phyloP scores from a whole-genome alignment of 345 rosid species.

The Euphorbia peplus region DNA sequence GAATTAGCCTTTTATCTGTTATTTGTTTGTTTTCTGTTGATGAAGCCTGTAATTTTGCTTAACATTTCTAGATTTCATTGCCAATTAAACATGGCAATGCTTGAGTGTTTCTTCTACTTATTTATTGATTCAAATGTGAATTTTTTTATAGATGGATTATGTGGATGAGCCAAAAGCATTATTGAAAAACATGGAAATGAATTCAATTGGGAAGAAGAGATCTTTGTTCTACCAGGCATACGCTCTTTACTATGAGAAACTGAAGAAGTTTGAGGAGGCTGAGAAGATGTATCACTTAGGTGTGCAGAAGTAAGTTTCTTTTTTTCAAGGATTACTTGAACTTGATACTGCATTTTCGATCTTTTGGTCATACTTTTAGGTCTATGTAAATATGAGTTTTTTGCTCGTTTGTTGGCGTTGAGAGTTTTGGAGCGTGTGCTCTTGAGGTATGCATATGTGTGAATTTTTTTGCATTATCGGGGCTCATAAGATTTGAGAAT shows the following conservation, averaged over 20 bases:
- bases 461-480: too few relatives aligned
- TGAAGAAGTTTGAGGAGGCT: conserved; percentile 76
- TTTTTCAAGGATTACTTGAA: not conserved
- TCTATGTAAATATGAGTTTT: too few relatives aligned
- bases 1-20: not conserved
- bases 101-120: not conserved
- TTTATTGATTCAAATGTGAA: not conserved
- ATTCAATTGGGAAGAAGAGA: conserved; percentile 58
- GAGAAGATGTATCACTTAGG: conserved; percentile 86
- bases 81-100: not conserved
- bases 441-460: too few relatives aligned
- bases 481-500: too few relatives aligned
- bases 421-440: too few relatives aligned
- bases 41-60: not conserved
- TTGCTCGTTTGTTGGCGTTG: too few relatives aligned
- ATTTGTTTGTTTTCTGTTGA: not conserved
- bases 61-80: not conserved
- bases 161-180: conserved; percentile 75
- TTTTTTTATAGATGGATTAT: conserved; percentile 80
- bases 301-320: conserved; percentile 63
- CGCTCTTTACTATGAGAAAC: conserved; percentile 83
- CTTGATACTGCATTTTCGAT: too few relatives aligned
- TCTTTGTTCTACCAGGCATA: conserved; percentile 87
- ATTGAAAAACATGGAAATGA: conserved; percentile 70
- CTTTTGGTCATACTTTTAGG: not conserved